Conservation (phyloP, 2,329 filamentous ascomycete genomes). For the Chalaropsis thielavioides region DNA sequence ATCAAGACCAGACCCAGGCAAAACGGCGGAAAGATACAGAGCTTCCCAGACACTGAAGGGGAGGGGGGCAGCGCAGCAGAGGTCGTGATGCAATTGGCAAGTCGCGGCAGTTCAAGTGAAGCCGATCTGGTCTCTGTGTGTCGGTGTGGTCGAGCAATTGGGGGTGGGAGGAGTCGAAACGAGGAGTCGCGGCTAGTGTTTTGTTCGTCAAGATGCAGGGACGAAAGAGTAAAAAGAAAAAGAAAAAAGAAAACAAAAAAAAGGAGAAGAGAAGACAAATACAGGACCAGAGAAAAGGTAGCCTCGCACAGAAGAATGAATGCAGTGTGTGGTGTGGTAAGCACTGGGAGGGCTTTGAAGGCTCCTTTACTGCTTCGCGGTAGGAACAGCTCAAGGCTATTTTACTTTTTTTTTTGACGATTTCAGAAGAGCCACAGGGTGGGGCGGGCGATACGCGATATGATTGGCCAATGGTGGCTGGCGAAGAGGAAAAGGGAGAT, state of each 20-base stretch:
- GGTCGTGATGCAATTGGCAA: background rate
- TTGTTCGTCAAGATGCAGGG: background rate
- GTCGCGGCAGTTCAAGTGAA: background rate
- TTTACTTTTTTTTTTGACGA: conserved; percentile 8
- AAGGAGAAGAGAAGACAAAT: background rate
- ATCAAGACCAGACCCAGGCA: background rate
- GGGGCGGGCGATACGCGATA: background rate
- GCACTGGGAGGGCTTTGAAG: background rate
- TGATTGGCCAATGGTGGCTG: conserved; percentile 1
- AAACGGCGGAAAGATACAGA: background rate
- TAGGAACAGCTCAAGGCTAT: conserved; percentile 4
- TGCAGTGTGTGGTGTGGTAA: background rate
- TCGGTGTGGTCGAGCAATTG: background rate
- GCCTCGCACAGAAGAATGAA: background rate
- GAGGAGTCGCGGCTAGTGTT: background rate
- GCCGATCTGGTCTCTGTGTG: background rate
- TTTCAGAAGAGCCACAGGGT: conserved; percentile 2
- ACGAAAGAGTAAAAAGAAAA: background rate
- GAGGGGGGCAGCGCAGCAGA: background rate
- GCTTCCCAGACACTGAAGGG: background rate
- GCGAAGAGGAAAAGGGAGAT: conserved; percentile 4
- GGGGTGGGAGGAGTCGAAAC: background rate
- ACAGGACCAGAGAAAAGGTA: too few species aligned
- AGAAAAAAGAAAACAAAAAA: background rate
- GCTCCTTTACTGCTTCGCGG: background rate